Evolutionary conservation across 345 rosid genomes (phyloP).

Genomic region (Linum trigynum): DNA sequence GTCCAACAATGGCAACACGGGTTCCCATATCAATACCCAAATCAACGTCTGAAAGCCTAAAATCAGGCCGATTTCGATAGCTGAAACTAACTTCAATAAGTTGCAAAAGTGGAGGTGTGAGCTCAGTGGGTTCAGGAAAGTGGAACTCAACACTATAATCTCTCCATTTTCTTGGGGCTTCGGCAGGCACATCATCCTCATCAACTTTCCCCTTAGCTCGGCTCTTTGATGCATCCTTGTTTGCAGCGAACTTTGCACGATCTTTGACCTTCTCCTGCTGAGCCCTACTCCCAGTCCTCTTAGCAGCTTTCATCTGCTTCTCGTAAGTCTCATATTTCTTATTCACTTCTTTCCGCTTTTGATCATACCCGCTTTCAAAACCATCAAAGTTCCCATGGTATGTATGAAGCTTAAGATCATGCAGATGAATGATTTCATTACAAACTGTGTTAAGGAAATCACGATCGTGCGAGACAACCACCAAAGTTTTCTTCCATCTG

Average conservation of each 20-base stretch:
- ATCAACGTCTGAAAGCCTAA: conserved; percentile 72
- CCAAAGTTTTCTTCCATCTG: conserved; percentile 86
- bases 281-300: conserved; percentile 64
- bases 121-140: conserved; percentile 94
- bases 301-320: conserved; percentile 84
- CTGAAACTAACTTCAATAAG: conserved; percentile 81
- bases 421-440: conserved; percentile 83
- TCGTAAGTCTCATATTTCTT: conserved; percentile 65
- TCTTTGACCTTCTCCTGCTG: conserved; percentile 90
- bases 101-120: conserved; percentile 87
- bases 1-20: conserved; percentile 87
- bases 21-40: conserved; percentile 99
- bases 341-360: conserved; percentile 83
- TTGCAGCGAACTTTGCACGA: conserved; percentile 55
- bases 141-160: conserved; percentile 90
- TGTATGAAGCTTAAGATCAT: conserved; percentile 66
- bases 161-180: conserved; percentile 85
- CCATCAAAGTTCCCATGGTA: conserved; percentile 84
- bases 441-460: conserved; percentile 93
- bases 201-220: conserved; percentile 66
- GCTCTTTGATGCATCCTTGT: conserved; percentile 73
- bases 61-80: conserved; percentile 72
- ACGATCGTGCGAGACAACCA: conserved; percentile 92
- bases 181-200: conserved; percentile 60
- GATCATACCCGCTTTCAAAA: conserved; percentile 79